These are phyloP conservation scores for Astragalus glycyphyllos DNA, from an alignment of 306 rosid species.

Conservation along the genomic window DNA sequence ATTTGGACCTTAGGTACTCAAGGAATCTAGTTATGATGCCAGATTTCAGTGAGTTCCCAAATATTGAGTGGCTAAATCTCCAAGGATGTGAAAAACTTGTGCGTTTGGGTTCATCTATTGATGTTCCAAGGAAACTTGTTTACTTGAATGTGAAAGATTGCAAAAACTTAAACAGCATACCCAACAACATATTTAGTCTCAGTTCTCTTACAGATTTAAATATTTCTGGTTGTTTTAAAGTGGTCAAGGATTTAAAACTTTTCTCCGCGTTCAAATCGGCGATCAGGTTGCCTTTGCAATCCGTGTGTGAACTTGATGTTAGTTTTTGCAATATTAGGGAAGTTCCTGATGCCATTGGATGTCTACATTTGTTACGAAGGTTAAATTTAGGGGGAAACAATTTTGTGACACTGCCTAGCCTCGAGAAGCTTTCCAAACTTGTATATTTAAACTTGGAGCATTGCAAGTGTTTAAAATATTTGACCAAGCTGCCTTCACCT, in stretches of 20 bases:
- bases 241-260: not conserved
- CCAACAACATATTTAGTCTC: not conserved
- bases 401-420: not conserved
- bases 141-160: too few relatives aligned
- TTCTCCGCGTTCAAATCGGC: too few relatives aligned
- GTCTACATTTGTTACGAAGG: too few relatives aligned
- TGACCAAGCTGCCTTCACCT: conserved; percentile 1
- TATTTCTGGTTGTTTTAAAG: not conserved
- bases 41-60: not conserved
- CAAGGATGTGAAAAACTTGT: too few relatives aligned
- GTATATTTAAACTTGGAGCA: conserved; percentile 1
- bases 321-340: too few relatives aligned
- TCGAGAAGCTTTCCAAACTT: not conserved
- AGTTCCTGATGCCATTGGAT: too few relatives aligned
- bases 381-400: too few relatives aligned
- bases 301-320: not conserved
- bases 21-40: not conserved
- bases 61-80: not conserved
- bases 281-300: too few relatives aligned
- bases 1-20: not conserved
- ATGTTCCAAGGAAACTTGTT: not conserved
- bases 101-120: not conserved
- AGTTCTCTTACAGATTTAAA: not conserved
- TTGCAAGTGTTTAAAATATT: not conserved
- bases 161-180: not conserved